Percentiles rank a stretch among this genome's conserved stretches.
phyloP scores from a whole-genome alignment of 2,329 filamentous ascomycete species.

The Claviceps paspali region DNA sequence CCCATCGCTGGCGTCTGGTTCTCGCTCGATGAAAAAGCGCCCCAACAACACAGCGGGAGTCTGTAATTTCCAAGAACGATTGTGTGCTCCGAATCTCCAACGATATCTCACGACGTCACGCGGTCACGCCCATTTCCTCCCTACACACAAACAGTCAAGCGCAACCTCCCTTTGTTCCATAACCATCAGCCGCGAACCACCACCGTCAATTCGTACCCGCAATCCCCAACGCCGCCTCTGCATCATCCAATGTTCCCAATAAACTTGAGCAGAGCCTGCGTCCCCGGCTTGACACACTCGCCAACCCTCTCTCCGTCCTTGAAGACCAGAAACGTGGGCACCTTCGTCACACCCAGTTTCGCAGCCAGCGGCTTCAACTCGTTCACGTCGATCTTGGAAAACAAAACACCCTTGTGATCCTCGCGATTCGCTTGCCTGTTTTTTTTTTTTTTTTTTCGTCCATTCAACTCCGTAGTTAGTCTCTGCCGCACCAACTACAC shows the following conservation, averaged over 20 bases:
- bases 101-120: too few species aligned
- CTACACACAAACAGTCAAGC: too few species aligned
- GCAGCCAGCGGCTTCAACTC: not conserved
- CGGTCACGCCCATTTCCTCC: too few species aligned
- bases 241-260: not conserved
- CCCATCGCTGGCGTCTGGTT: too few species aligned
- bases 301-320: not conserved
- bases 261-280: conserved; percentile 4
- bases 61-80: too few species aligned
- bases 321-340: conserved; percentile 2
- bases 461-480: too few species aligned
- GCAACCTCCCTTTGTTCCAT: too few species aligned
- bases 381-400: conserved; percentile 5
- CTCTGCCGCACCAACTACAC: too few species aligned
- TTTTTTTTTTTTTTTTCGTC: not conserved
- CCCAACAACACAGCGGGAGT: too few species aligned
- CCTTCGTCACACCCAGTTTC: not conserved
- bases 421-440: conserved; percentile 4
- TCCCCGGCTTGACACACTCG: conserved; percentile 1
- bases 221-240: not conserved
- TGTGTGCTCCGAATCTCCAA: too few species aligned
- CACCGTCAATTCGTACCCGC: not conserved
- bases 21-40: too few species aligned
- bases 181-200: too few species aligned
- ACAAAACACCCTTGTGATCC: not conserved